Conservation (phyloP, 202 grass and related monocot genomes). For the Miscanthus sacchariflorus region DNA sequence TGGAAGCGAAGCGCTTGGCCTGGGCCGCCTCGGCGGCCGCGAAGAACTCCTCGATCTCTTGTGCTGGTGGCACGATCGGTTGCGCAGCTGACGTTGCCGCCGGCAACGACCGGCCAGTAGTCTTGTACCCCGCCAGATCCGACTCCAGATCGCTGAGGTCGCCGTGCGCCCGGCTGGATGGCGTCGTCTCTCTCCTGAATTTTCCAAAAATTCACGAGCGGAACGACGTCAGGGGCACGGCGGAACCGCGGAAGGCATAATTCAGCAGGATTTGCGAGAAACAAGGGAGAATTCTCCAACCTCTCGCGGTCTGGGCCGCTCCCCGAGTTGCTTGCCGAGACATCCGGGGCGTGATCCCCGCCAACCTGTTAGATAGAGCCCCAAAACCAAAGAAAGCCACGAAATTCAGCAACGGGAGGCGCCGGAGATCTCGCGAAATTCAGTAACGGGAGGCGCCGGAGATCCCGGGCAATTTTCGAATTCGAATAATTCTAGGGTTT, state of each 20-base stretch:
- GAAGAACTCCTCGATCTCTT: constrained; percentile 90
- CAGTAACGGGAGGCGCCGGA: not conserved
- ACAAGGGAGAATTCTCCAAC: constrained; percentile 45
- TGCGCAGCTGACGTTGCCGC: not conserved
- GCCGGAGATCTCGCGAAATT: constrained; percentile 33
- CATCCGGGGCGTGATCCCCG: constrained; percentile 44
- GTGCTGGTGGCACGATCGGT: constrained; percentile 48
- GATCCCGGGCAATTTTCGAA: constrained; percentile 43
- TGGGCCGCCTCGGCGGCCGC: constrained; percentile 63
- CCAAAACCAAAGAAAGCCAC: constrained; percentile 22
- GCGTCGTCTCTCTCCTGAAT: constrained; percentile 68
- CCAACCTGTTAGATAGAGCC: constrained; percentile 21
- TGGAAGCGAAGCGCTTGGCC: constrained; percentile 74
- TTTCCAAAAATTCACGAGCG: constrained; percentile 20
- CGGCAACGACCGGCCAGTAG: not conserved
- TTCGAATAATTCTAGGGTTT: constrained; percentile 54
- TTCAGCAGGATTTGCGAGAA: not conserved
- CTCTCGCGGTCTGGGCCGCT: constrained; percentile 58
- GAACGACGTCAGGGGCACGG: constrained; percentile 15
- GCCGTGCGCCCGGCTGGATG: constrained; percentile 48
- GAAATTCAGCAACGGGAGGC: constrained; percentile 38
- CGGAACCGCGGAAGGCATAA: constrained; percentile 32
- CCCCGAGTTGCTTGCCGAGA: constrained; percentile 40
- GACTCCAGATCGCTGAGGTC: constrained; percentile 79
- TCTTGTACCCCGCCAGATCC: constrained; percentile 45